Percentiles rank a stretch among this genome's conserved stretches.
phyloP scores from a whole-genome alignment of 225 moss, liverwort and hornwort species.

The Antitrichia curtipendula region DNA sequence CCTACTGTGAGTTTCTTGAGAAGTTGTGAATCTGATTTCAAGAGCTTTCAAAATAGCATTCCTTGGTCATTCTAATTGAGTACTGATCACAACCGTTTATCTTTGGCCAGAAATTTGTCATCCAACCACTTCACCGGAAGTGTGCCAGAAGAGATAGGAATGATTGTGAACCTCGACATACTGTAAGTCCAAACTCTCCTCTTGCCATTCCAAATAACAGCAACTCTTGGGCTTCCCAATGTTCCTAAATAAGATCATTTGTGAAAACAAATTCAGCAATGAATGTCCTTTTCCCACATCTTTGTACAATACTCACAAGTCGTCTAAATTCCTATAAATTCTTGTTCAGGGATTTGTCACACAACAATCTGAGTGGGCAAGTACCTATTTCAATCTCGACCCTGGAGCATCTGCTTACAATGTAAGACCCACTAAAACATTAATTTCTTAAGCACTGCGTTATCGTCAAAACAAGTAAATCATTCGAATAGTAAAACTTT shows the following conservation, averaged over 20 bases:
- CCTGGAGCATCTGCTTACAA: slow-evolving; percentile 63
- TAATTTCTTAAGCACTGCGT: not conserved
- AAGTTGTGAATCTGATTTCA: not conserved
- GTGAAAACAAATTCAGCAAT: not conserved
- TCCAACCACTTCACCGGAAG: slow-evolving; percentile 47
- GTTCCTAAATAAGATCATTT: not conserved
- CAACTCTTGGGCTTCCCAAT: not conserved
- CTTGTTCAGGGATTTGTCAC: slow-evolving; percentile 35
- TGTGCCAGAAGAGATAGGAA: slow-evolving; percentile 48
- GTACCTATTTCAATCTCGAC: slow-evolving; percentile 51
- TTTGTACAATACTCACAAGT: not conserved
- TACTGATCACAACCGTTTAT: not conserved
- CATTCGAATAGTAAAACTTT: not conserved
- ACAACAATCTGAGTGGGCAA: slow-evolving; percentile 39
- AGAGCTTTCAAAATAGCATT: not conserved
- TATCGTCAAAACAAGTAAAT: not conserved
- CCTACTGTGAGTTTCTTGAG: slow-evolving; percentile 17
- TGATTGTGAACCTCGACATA: slow-evolving; percentile 54
- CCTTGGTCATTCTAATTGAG: not conserved
- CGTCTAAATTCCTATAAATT: not conserved
- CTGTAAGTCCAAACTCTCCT: slow-evolving; percentile 14
- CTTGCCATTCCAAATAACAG: not conserved
- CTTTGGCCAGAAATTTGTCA: slow-evolving; percentile 40
- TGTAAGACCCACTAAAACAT: slow-evolving; percentile 1
- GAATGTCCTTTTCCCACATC: not conserved